Base-by-base conservation (phyloP, 768 basidiomycete species). In the Suillus subalutaceus region DNA sequence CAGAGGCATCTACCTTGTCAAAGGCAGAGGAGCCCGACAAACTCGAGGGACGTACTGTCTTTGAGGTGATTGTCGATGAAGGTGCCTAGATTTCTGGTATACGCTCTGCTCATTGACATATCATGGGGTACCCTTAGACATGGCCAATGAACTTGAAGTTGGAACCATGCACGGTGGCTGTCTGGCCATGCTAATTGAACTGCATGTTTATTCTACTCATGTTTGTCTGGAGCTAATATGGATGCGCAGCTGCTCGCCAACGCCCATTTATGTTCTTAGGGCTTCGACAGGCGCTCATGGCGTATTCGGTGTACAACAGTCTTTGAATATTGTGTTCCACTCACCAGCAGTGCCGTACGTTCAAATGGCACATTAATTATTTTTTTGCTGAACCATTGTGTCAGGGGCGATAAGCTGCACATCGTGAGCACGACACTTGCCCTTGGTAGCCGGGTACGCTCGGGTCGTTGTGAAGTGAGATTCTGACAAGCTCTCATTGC, bases 361-460 rank as follows among this genome's bases (percentile, higher is more conserved):
- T 59, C 5, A 18, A n/a, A 37, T 56, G 6, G 55, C 35, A 3
- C 20, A 13, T 35, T 13, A 7, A 35, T 20, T n/a, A 3, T 1
- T 7, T 37, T n/a, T 13, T 5, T 59, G 23, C 38, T 59, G 16
- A 41, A 37, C 15, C 1, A 12, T 41, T 9, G 15, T 20, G 15
- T 15, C 16, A 88, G 86, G 43, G 80, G 84, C 53, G 86, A 87
- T 65, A 79, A 73, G 62, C 63, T 88, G 60, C 82, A 84, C 1
- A 80, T 88, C 38, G 79, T 88, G 6, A 85, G 79, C 64, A 86
- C 83, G 8, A 86, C 86, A 0, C 71, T 88, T 64, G 79, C 83
- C 0, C 67, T 85, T 12, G 86, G 87, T 4, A 77, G 76, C 3
- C 80, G 87, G 38, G 79, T 78, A 1, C 74, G 83, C 40, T 83